These are phyloP conservation scores for Wickerhamia fluorescens DNA, from an alignment of 805 yeast genomes.

Conservation along the genomic window DNA sequence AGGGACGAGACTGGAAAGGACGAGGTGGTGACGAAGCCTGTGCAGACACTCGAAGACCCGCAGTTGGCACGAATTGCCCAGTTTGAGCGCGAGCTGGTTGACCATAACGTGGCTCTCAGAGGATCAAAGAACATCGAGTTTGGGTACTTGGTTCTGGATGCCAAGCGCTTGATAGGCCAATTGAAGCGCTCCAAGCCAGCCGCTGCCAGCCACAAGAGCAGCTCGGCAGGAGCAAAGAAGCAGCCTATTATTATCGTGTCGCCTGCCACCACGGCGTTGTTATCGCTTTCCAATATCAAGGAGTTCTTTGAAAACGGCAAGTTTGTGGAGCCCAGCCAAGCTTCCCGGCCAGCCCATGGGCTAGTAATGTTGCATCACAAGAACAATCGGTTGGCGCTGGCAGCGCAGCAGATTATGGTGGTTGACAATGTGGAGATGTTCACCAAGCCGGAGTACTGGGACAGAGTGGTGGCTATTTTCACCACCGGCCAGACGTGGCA, in stretches of 20 bases:
- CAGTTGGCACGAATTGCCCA: constrained; percentile 39
- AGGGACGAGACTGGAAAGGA: constrained; percentile 8
- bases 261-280: constrained; percentile 38
- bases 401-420: constrained; percentile 62
- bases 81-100: constrained; percentile 45
- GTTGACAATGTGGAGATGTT: constrained; percentile 80
- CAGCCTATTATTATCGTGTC: constrained; percentile 39
- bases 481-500: constrained; percentile 99
- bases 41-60: constrained; percentile 33
- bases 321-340: constrained; percentile 47
- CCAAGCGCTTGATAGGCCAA: constrained; percentile 48
- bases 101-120: constrained; percentile 55
- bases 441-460: constrained; percentile 96
- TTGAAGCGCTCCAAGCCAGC: constrained; percentile 50
- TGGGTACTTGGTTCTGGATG: constrained; percentile 62
- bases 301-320: constrained; percentile 60
- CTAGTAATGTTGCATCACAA: constrained; percentile 48
- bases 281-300: constrained; percentile 34
- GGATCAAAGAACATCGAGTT: constrained; percentile 65
- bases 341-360: constrained; percentile 25
- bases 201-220: constrained; percentile 61
- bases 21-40: constrained; percentile 4
- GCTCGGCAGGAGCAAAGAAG: constrained; percentile 18
- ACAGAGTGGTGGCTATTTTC: constrained; percentile 88
- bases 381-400: constrained; percentile 43